Evolutionary conservation across 2,329 filamentous ascomycete genomes (phyloP).

Genomic region (Aspergillus sp.): DNA sequence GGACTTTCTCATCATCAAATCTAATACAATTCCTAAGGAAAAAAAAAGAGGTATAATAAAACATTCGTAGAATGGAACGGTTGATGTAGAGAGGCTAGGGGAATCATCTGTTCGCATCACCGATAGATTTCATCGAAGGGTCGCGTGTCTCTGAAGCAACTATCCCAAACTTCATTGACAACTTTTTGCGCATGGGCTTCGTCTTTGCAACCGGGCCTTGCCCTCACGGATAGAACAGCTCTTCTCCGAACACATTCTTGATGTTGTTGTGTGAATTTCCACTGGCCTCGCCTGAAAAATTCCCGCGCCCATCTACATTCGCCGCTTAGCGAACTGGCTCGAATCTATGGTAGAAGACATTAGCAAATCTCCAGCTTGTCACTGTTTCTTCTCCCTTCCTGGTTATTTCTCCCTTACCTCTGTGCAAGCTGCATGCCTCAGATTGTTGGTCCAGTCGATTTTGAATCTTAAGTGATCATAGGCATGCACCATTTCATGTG

Average conservation of each 20-base stretch:
- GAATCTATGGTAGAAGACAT: slow-evolving; percentile 54
- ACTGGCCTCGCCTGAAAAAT: slow-evolving; percentile 76
- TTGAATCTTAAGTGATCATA: slow-evolving; percentile 92
- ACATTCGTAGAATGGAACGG: neutral
- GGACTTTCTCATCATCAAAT: neutral
- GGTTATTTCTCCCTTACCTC: slow-evolving; percentile 56
- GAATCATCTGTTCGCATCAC: slow-evolving; percentile 15
- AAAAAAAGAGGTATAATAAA: neutral
- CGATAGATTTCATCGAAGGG: slow-evolving; percentile 97
- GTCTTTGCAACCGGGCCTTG: slow-evolving; percentile 72
- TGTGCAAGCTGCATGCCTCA: slow-evolving; percentile 87
- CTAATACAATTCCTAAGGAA: neutral
- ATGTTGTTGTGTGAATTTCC: slow-evolving; percentile 83
- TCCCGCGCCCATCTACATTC: slow-evolving; percentile 89
- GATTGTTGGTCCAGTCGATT: slow-evolving; percentile 69
- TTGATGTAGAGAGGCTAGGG: neutral
- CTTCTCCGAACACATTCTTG: slow-evolving; percentile 82
- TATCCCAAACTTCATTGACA: slow-evolving; percentile 98
- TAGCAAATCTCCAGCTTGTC: slow-evolving; percentile 4
- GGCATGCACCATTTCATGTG: slow-evolving; percentile 97
- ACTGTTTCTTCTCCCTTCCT: neutral
- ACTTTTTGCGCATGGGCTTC: slow-evolving; percentile 78
- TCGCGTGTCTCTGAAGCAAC: slow-evolving; percentile 86
- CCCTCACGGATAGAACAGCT: slow-evolving; percentile 72
- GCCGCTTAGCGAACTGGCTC: slow-evolving; percentile 84